phyloP scores from a whole-genome alignment of 31 red algal species.

The Asparagopsis taxiformis region DNA sequence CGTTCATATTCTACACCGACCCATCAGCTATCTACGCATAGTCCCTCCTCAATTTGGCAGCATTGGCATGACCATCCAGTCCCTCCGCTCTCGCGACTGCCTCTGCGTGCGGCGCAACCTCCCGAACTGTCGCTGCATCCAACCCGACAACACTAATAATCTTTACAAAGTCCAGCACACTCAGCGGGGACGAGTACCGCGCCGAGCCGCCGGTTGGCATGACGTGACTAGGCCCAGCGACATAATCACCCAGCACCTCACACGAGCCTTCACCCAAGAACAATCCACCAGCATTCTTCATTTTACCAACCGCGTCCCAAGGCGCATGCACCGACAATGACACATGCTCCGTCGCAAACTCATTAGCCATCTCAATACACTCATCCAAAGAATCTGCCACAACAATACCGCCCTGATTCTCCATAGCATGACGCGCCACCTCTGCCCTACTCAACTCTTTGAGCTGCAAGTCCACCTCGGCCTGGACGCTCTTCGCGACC shows the following conservation, averaged over 20 bases:
- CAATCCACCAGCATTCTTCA: constrained; percentile 88
- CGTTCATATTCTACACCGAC: too few relatives aligned
- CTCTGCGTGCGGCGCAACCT: constrained; percentile 65
- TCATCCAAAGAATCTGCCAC: constrained; percentile 72
- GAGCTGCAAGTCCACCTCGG: constrained; percentile 66
- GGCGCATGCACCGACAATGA: constrained; percentile 66
- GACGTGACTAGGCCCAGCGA: constrained; percentile 93
- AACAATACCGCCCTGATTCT: constrained; percentile 80
- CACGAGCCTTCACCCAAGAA: constrained; percentile 84
- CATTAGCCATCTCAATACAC: constrained; percentile 72
- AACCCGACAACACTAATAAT: constrained; percentile 71
- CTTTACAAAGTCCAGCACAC: constrained; percentile 93
- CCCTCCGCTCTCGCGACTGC: constrained; percentile 77
- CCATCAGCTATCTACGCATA: too few relatives aligned
- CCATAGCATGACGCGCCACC: constrained; percentile 61
- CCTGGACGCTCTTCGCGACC: constrained; percentile 56
- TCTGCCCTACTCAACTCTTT: constrained; percentile 39
- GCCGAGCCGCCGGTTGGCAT: constrained; percentile 94
- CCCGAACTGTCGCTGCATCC: constrained; percentile 21
- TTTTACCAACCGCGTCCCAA: constrained; percentile 68
- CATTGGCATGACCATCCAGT: constrained; percentile 77
- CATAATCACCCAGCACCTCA: constrained; percentile 95
- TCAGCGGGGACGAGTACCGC: constrained; percentile 74
- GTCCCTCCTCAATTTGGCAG: constrained; percentile 35
- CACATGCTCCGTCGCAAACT: constrained; percentile 94